Evolutionary conservation across 805 yeast species (phyloP).

Genomic region (Candida succiphila): DNA sequence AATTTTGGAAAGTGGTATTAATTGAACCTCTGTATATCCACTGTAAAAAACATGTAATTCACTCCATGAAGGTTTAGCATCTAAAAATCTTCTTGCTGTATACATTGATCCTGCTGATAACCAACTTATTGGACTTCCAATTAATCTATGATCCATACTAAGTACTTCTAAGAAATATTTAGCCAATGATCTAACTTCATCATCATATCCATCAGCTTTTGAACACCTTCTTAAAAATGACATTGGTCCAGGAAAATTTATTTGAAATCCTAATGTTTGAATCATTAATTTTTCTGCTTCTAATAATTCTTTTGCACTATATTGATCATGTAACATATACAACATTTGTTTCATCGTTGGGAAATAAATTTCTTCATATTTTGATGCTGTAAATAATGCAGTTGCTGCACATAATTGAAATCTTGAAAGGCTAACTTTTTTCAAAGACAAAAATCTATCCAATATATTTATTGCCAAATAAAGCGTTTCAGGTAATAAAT

Average conservation of each 20-base stretch:
- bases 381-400: slow-evolving; percentile 81
- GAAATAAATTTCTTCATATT: slow-evolving; percentile 82
- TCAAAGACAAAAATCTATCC: slow-evolving; percentile 74
- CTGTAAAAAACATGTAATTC: slow-evolving; percentile 80
- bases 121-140: slow-evolving; percentile 63
- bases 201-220: slow-evolving; percentile 84
- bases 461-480: slow-evolving; percentile 73
- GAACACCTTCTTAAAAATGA: slow-evolving; percentile 82
- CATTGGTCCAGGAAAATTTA: slow-evolving; percentile 85
- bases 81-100: slow-evolving; percentile 59
- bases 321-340: slow-evolving; percentile 77
- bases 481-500: slow-evolving; percentile 77
- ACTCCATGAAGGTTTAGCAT: slow-evolving; percentile 65
- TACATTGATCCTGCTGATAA: slow-evolving; percentile 82
- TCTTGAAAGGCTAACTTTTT: slow-evolving; percentile 66
- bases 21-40: slow-evolving; percentile 82
- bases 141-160: slow-evolving; percentile 62
- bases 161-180: slow-evolving; percentile 76
- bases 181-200: slow-evolving; percentile 74
- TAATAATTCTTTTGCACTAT: slow-evolving; percentile 64
- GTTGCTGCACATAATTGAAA: slow-evolving; percentile 95
- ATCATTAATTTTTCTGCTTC: slow-evolving; percentile 76
- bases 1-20: slow-evolving; percentile 66
- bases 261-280: slow-evolving; percentile 60
- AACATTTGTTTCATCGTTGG: slow-evolving; percentile 84